These are phyloP conservation scores for Malus sieversii DNA, from an alignment of 306 rosid genomes.

Conservation along the genomic window DNA sequence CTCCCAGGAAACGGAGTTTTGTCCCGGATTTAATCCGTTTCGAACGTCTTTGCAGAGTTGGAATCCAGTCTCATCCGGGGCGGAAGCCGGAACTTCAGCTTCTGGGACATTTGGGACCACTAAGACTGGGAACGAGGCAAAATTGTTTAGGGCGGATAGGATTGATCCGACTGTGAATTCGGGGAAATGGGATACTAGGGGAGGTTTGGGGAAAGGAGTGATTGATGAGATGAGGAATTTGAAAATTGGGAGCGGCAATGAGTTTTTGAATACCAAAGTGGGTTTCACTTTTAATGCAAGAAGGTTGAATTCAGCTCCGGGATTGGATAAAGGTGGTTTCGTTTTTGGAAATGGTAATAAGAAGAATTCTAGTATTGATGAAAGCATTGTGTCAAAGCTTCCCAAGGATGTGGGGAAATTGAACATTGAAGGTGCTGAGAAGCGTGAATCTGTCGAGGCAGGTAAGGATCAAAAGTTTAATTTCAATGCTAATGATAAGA, in stretches of 20 bases:
- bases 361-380: slow-evolving; percentile 16
- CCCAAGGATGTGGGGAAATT: slow-evolving; percentile 46
- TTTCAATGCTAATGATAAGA: slow-evolving; percentile 13
- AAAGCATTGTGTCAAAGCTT: slow-evolving; percentile 25
- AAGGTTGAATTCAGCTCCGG: slow-evolving; percentile 4
- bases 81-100: slow-evolving; percentile 13
- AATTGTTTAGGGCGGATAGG: no score
- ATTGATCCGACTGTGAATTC: neutral
- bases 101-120: slow-evolving; percentile 17
- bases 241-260: no score
- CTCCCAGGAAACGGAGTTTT: slow-evolving; percentile 15
- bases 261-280: no score
- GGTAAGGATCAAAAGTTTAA: slow-evolving; percentile 17
- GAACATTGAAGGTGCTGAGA: slow-evolving; percentile 32
- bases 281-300: slow-evolving; percentile 8
- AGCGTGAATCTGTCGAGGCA: slow-evolving; percentile 10
- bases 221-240: slow-evolving; percentile 18
- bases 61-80: slow-evolving; percentile 6
- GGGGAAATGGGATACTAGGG: slow-evolving; percentile 7
- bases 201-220: slow-evolving; percentile 20
- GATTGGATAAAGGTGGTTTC: slow-evolving; percentile 8
- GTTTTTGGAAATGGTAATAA: slow-evolving; percentile 3
- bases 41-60: slow-evolving; percentile 16
- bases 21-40: slow-evolving; percentile 47
- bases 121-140: no score